phyloP scores from a whole-genome alignment of 306 rosid genomes.

The Acacia confusa region DNA sequence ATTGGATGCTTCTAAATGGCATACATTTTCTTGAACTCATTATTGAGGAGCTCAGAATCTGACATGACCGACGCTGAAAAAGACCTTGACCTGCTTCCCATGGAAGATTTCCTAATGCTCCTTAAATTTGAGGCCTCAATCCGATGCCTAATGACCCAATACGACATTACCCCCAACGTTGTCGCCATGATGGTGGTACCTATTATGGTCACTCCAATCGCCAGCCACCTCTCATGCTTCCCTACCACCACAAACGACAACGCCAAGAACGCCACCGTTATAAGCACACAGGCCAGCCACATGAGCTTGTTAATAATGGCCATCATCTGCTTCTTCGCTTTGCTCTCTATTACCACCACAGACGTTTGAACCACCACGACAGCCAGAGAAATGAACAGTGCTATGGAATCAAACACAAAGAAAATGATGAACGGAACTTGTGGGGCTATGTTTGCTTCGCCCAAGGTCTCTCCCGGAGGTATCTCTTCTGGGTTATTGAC shows the following conservation, averaged over 20 bases:
- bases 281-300: constrained; percentile 93
- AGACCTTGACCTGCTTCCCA: constrained; percentile 72
- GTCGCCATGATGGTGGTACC: constrained; percentile 92
- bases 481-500: constrained; percentile 56
- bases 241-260: constrained; percentile 91
- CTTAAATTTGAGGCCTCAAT: constrained; percentile 75
- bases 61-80: constrained; percentile 61
- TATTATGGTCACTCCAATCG: constrained; percentile 75
- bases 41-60: constrained; percentile 79
- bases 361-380: constrained; percentile 98
- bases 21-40: constrained; percentile 83
- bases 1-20: constrained; percentile 55
- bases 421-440: constrained; percentile 61
- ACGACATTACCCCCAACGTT: constrained; percentile 88
- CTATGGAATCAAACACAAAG: constrained; percentile 81
- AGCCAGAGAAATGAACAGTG: constrained; percentile 90
- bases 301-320: constrained; percentile 91
- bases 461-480: constrained; percentile 61
- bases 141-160: constrained; percentile 85
- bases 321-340: constrained; percentile 99
- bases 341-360: constrained; percentile 91
- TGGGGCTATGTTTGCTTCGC: constrained; percentile 88
- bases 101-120: constrained; percentile 60
- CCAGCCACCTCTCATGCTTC: constrained; percentile 67
- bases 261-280: constrained; percentile 87